Evolutionary conservation across 305 asterid genomes (phyloP), one percentile per base, ranked within the genome.

Genomic region (Solanum aculeatissimum): DNA sequence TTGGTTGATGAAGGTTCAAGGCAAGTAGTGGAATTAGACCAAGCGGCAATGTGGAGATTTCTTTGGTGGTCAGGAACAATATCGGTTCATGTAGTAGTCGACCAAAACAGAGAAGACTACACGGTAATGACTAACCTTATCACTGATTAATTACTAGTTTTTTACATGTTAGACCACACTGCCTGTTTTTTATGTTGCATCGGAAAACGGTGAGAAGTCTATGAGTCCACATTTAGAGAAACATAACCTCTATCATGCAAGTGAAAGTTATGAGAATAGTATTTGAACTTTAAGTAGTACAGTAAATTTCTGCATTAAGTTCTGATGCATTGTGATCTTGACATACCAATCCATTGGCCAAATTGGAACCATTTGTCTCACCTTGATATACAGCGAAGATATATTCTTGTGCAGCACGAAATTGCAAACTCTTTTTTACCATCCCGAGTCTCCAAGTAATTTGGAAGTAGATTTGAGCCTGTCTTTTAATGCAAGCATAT

Each of bases 41-140:
- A 96, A 92, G 95, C 98, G 7, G 98, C 98, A 27, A 82, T 94
- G 38, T 96, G 99, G 98, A 92, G 90, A 89, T 96, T 96, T 86
- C 95, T 96, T 74, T 96, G 98, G 98, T 92, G 93, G 96, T 91
- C 97, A 0, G 99, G 99, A 54, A 94, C 99, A 16, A 89, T 96
- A 65, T 89, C 97, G 0, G 95, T 95, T 87, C 93, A 93, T 78
- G 97, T 96, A 66, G 85, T 92, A 83, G 99, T 96, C 2, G 97
- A 96, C 88, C 99, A 96, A 88, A 94, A 94, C 91, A 89, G 95
- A 91, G 89, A 91, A 85, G 90, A 96, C 84, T 85, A 92, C 84
- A 80, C 97, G 0, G 99, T 95, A 96, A 91, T 91, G 27, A 77
- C 82, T 10, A 9, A 1, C 65, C 43, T 27, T 18, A 25, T 49